Evolutionary conservation across 352 stramenopile species (phyloP).

Genomic region (Phytophthora foliorum): DNA sequence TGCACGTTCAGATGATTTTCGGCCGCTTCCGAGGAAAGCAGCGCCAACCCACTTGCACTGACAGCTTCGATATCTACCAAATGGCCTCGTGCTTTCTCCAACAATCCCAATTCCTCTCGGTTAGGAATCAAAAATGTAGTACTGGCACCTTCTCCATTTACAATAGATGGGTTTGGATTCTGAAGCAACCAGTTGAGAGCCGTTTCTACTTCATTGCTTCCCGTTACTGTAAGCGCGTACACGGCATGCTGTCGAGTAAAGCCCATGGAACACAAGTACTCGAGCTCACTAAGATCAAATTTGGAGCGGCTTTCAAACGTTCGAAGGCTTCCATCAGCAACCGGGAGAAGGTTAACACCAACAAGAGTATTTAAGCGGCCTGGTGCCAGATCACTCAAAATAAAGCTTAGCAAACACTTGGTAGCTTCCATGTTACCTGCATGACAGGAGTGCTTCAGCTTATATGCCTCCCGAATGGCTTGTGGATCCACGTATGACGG

Average conservation of each 20-base stretch:
- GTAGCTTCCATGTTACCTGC: constrained; percentile 46
- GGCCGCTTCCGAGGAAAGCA: constrained; percentile 48
- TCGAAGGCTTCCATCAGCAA: constrained; percentile 60
- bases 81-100: constrained; percentile 42
- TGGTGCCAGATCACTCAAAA: constrained; percentile 52
- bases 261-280: constrained; percentile 71
- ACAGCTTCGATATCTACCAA: constrained; percentile 60
- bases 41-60: constrained; percentile 25
- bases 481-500: constrained; percentile 49
- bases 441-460: constrained; percentile 50
- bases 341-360: constrained; percentile 64
- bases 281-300: constrained; percentile 44
- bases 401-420: constrained; percentile 54
- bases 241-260: constrained; percentile 64
- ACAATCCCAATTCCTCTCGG: constrained; percentile 51
- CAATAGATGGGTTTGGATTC: constrained; percentile 53
- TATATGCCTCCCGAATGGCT: constrained; percentile 53
- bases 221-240: constrained; percentile 47
- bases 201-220: constrained; percentile 51
- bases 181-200: constrained; percentile 77
- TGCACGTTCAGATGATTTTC: constrained; percentile 57
- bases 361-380: constrained; percentile 40
- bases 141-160: constrained; percentile 24
- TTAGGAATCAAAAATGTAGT: constrained; percentile 57
- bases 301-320: constrained; percentile 41